Evolutionary conservation across 2,329 filamentous ascomycete species (phyloP), one percentile per base, ranked within the genome.

Genomic region (Diaporthe helianthi): DNA sequence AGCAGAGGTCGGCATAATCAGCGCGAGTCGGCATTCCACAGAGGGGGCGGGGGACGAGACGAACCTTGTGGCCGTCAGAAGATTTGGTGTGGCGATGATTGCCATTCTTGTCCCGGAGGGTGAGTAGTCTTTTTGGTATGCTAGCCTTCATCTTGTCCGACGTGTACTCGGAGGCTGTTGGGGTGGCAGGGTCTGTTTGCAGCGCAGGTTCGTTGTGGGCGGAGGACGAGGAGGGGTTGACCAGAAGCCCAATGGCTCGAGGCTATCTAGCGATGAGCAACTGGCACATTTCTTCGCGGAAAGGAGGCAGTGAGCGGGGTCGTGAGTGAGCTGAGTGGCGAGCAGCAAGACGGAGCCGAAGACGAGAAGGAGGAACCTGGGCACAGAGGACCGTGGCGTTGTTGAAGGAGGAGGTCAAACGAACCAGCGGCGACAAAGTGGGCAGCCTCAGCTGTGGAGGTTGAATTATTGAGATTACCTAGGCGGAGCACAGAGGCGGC

Each of bases 81-180:
- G 87, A 89, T 74, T 86, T 88, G 75, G 83, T 84, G 70, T 86
- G 84, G 69, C 82, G 82, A 73, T 88, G 85, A 22, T 55, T 54
- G 46, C 81, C 83, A 78, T 84, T 84, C 80, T 87, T 93, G 75
- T 93, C 91, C 73, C 90, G 87, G 74, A 90, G 84, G 79, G 88
- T 92, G 71, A 92, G 87, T 78, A 93, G 90, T 75, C 90, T 89
- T 77, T 87, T 89, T 60, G 85, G 84, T 70, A 86, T 80, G 72
- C 83, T 76, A 54, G 76, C 80, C 79, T 86, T 88, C 83, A 88
- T 87, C 76, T 73, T 83, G 76, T 71, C 58, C n/a, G 31, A 24
- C 33, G 52, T 54, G 26, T 44, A 41, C 22, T 41, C 53, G n/a
- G 69, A 67, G 61, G 61, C 19, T 38, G 29, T n/a, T 31, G 19